Percentiles rank a stretch among this genome's conserved stretches.
These are phyloP conservation scores for Gloeophyllum trabeum DNA, from an alignment of 768 basidiomycete genomes.

Conservation along the genomic window DNA sequence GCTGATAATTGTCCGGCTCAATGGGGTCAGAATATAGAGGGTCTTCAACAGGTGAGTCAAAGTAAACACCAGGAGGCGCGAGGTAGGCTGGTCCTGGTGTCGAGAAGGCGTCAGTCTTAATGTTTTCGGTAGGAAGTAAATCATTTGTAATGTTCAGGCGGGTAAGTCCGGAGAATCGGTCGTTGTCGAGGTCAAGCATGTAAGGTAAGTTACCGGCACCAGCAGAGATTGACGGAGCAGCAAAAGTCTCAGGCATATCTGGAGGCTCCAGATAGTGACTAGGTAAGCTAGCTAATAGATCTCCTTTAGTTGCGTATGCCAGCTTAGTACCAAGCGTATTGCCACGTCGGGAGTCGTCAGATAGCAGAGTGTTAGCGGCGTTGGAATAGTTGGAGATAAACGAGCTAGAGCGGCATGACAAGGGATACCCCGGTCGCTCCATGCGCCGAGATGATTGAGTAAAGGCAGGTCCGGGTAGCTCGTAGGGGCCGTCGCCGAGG, in stretches of 20 bases:
- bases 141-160: not conserved
- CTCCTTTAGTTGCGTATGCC: not conserved
- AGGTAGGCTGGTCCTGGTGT: slow-evolving; percentile 16
- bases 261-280: not conserved
- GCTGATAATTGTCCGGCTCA: slow-evolving; percentile 20
- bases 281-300: not conserved
- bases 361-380: too few species aligned
- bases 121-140: not conserved
- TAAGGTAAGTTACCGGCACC: not conserved
- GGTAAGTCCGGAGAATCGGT: not conserved
- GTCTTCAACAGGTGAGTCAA: slow-evolving; percentile 42
- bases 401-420: too few species aligned
- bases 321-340: not conserved
- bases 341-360: not conserved
- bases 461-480: too few species aligned
- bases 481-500: too few species aligned
- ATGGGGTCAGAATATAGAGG: slow-evolving; percentile 28
- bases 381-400: too few species aligned
- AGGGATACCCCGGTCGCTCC: too few species aligned
- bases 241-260: not conserved
- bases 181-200: not conserved
- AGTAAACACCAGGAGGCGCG: slow-evolving; percentile 24
- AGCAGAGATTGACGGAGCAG: not conserved
- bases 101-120: slow-evolving; percentile 13
- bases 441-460: too few species aligned